These are phyloP conservation scores for Colletotrichum costaricense DNA, from an alignment of 2,329 filamentous ascomycete species.

Conservation along the genomic window DNA sequence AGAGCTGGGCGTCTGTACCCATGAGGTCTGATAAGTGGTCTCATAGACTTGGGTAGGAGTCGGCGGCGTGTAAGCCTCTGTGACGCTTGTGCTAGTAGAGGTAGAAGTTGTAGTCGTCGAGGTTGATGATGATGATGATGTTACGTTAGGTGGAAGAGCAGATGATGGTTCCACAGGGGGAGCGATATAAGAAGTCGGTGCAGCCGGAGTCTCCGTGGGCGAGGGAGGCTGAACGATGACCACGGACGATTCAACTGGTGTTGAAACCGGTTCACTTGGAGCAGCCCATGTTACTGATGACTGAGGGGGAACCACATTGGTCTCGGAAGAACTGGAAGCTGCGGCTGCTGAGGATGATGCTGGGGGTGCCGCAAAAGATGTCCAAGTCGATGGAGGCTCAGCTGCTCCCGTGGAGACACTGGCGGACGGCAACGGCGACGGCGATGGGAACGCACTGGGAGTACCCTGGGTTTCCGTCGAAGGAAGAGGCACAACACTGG, in stretches of 20 bases:
- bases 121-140: slow-evolving; percentile 13
- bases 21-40: slow-evolving; percentile 34
- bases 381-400: background rate
- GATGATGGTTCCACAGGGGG: background rate
- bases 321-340: background rate
- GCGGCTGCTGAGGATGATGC: background rate
- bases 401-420: background rate
- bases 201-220: background rate
- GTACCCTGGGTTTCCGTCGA: background rate
- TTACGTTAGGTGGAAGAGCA: slow-evolving; percentile 20
- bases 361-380: background rate
- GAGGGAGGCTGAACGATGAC: slow-evolving; percentile 3
- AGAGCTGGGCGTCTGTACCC: slow-evolving; percentile 25
- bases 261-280: slow-evolving; percentile 1
- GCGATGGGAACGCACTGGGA: background rate
- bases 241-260: background rate
- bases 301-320: background rate
- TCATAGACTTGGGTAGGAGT: slow-evolving; percentile 32
- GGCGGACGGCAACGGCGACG: background rate
- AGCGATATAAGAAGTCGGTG: slow-evolving; percentile 23
- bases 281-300: background rate
- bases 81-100: background rate
- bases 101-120: background rate
- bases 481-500: background rate
- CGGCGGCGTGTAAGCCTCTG: background rate